Percentiles rank a stretch among this genome's conserved stretches.
Conservation (phyloP, 495 filamentous ascomycete species). For the Pyronema domesticum region DNA sequence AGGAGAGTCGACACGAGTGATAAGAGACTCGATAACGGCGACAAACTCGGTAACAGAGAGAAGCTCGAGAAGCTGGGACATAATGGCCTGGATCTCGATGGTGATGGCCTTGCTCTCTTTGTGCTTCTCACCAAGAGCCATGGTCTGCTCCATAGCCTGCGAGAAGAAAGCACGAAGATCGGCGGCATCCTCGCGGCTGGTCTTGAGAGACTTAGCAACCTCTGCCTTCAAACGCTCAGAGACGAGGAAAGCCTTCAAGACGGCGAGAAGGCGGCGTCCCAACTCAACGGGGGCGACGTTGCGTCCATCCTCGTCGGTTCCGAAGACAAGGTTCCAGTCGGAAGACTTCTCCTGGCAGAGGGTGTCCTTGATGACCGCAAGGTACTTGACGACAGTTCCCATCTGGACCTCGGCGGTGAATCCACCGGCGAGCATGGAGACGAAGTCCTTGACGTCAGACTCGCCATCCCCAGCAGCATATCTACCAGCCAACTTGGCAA, state of each 20-base stretch:
- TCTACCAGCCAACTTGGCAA: slow-evolving; percentile 53
- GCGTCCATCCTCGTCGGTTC: slow-evolving; percentile 41
- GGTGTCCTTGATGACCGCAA: slow-evolving; percentile 53
- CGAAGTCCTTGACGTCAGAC: slow-evolving; percentile 15
- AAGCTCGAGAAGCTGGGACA: slow-evolving; percentile 57
- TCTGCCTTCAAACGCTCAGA: slow-evolving; percentile 33
- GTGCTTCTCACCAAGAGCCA: slow-evolving; percentile 42
- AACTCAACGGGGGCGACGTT: slow-evolving; percentile 40
- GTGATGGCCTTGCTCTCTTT: slow-evolving; percentile 45
- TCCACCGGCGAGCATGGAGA: slow-evolving; percentile 12
- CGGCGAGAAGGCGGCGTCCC: slow-evolving; percentile 42
- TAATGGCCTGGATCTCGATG: slow-evolving; percentile 35
- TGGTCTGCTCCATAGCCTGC: slow-evolving; percentile 45
- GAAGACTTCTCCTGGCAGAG: slow-evolving; percentile 46
- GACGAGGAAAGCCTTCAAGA: slow-evolving; percentile 37
- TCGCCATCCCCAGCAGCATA: slow-evolving; percentile 39
- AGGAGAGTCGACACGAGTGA: slow-evolving; percentile 50
- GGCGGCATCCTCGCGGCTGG: slow-evolving; percentile 29
- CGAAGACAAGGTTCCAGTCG: slow-evolving; percentile 51
- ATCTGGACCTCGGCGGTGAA: slow-evolving; percentile 35
- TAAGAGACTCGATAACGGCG: slow-evolving; percentile 58
- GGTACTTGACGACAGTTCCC: slow-evolving; percentile 48
- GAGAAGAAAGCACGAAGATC: slow-evolving; percentile 52
- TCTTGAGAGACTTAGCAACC: slow-evolving; percentile 26
- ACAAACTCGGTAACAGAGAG: slow-evolving; percentile 72